A percentile compares a stretch with the other conserved stretches of the same genome.
Conservation (phyloP, 495 filamentous ascomycete genomes). For the Penicillium lividum region DNA sequence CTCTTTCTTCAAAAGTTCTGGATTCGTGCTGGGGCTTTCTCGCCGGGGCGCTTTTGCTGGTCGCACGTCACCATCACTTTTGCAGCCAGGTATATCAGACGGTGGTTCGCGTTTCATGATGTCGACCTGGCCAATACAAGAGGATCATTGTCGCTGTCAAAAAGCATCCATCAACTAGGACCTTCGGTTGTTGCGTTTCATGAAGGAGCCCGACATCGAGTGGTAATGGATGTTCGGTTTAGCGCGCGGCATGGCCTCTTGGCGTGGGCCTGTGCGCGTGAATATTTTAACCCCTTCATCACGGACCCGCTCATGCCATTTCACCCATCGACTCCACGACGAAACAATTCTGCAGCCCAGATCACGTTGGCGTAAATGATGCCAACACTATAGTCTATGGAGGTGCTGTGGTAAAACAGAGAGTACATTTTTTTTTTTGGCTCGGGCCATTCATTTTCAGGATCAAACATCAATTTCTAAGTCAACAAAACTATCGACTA, state of each 20-base stretch:
- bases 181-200: not conserved
- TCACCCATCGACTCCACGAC: not conserved
- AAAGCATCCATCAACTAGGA: not conserved
- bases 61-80: conserved; percentile 6
- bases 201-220: not conserved
- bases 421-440: not conserved
- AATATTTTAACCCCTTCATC: not conserved
- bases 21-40: conserved; percentile 8
- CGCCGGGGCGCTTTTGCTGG: conserved; percentile 9
- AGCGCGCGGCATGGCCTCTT: no score
- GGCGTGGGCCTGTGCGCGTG: no score
- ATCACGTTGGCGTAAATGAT: not conserved
- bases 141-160: conserved; percentile 2
- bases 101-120: conserved; percentile 11
- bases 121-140: not conserved
- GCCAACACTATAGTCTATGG: not conserved
- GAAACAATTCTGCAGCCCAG: not conserved
- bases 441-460: not conserved
- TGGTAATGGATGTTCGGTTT: not conserved
- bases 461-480: not conserved
- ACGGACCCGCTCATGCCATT: not conserved
- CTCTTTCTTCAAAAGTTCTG: conserved; percentile 3
- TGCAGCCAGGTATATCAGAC: conserved; percentile 6
- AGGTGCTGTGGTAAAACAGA: not conserved
- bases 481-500: not conserved